Base-by-base conservation (phyloP, 805 yeast genomes). In the Wickerhamiella galacta region DNA sequence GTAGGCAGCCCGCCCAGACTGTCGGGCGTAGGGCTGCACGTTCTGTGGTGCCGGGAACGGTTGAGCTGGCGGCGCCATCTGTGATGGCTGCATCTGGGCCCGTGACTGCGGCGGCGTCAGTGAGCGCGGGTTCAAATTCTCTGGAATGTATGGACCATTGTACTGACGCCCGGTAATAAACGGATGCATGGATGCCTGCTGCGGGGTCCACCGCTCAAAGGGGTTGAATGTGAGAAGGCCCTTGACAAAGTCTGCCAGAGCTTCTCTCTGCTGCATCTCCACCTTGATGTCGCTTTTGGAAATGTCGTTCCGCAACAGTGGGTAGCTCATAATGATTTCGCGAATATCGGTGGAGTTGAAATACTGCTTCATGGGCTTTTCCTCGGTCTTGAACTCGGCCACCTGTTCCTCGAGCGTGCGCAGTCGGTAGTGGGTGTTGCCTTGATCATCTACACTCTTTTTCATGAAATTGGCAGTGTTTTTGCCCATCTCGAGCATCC, bases 401-500 rank as follows among this genome's bases (percentile, higher is more conserved):
- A 71, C 61, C 45, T 66, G 71, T 50, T 74, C 75, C 26, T 59
- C 62, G 21, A 68, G 51, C 44, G 63, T 63, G 57, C 58, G 75
- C 57, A 57, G 57, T 33, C 45, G 62, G 40, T 54, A 58, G 16
- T 45, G 40, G 32, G 51, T 53, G 17, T 48, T 42, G 12, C 61
- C 59, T 38, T 48, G 48, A 39, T 57, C 43, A 39, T 56, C 52
- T 46, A 49, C 39, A 19, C 42, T 54, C 40, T 68, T 68, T 36
- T 67, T 68, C 56, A 78, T 64, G 44, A 77, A 90, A 43, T 74
- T 70, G 29, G 63, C 56, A 1, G 93, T 65, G 52, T 76, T 82
- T 43, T 81, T 76, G 18, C 96, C 98, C 72, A 80, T 82, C 41
- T 87, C 95, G 42, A 87, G 64, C 98, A 90, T 90, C 81, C 95